Evolutionary conservation across 306 rosid genomes (phyloP).

Genomic region (Senna siamea): DNA sequence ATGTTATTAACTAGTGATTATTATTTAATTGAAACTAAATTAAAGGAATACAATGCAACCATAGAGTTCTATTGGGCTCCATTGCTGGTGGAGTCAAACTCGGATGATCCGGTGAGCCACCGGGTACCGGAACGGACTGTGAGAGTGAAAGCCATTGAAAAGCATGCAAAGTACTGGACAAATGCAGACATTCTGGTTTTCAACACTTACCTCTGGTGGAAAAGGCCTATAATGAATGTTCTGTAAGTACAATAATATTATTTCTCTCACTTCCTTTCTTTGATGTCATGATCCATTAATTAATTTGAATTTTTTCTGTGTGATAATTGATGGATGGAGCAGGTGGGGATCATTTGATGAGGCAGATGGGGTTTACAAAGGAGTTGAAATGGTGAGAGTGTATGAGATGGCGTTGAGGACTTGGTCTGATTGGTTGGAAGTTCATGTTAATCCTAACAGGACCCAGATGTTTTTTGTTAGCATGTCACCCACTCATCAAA

Average conservation of each 20-base stretch:
- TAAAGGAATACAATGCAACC: constrained; percentile 78
- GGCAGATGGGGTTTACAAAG: constrained; percentile 52
- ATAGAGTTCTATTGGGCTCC: constrained; percentile 94
- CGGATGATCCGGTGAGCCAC: constrained; percentile 72
- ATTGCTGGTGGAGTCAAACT: constrained; percentile 77
- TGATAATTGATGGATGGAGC: constrained; percentile 25
- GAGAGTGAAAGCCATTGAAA: constrained; percentile 73
- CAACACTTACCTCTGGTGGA: constrained; percentile 90
- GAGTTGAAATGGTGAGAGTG: constrained; percentile 57
- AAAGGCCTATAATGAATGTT: constrained; percentile 62
- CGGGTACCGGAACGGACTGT: constrained; percentile 60
- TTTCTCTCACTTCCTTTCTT: too few relatives aligned
- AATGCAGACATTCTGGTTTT: constrained; percentile 69
- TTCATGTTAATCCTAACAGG: constrained; percentile 73
- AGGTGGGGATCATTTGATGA: constrained; percentile 86
- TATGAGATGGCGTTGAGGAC: constrained; percentile 92
- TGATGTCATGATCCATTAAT: too few relatives aligned
- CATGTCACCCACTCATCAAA: constrained; percentile 96
- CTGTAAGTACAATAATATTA: constrained; percentile 43
- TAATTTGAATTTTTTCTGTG: background rate
- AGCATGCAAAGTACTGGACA: constrained; percentile 78
- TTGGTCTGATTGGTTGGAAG: constrained; percentile 91
- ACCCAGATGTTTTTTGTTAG: constrained; percentile 75
- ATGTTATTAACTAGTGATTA: constrained; percentile 3
- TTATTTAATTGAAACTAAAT: too few relatives aligned